Base-by-base conservation (phyloP, 129 eudicot genomes). In the Sambucus nigra region DNA sequence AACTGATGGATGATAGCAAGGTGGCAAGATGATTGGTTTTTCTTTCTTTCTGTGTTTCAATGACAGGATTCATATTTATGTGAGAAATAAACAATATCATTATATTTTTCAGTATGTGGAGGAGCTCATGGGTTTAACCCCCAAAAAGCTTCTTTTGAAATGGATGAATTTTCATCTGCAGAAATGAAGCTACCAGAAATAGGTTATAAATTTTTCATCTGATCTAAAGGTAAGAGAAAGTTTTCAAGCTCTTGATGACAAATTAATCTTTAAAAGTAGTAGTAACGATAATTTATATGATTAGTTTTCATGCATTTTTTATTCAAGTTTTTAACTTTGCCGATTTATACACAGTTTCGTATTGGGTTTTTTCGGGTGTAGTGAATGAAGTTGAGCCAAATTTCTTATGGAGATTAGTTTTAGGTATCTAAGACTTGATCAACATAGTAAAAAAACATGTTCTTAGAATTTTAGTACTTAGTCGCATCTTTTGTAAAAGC, bases 81-180 rank as follows among this genome's bases (percentile, higher is more conserved):
- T n/a, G n/a, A n/a, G n/a, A n/a, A n/a, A n/a, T n/a, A n/a, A n/a
- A 48, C 24, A 28, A 8, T 22, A 10, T 26, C 12, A 48, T 48
- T 48, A 10, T 20, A 48, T 33, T n/a, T 9, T 63, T 29, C 22
- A 76, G 82, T 77, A 76, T 60, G 73, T 75, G 14, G 78, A 76
- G 69, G 82, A 76, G 65, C 82, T 76, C 70, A 59, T 76, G 70
- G 71, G 77, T 61, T 66, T 76, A 68, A 62, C 82, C 6, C 82
- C 82, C 21, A 78, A 76, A 55, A 88, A 88, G 76, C 84, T 88
- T 51, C 57, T 88, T 64, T 82, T 88, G 25, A 65, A 92, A 65
- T 88, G 97, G 97, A 88, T 88, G 97, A 88, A 88, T 74, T 88
- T 81, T 75, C 95, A 88, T 60, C 70, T 88, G 45, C 81, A 67